A percentile compares a stretch with the other conserved stretches of the same genome.
phyloP scores from a whole-genome alignment of 2,329 filamentous ascomycete species.

The Chaetomiaceae sp. region DNA sequence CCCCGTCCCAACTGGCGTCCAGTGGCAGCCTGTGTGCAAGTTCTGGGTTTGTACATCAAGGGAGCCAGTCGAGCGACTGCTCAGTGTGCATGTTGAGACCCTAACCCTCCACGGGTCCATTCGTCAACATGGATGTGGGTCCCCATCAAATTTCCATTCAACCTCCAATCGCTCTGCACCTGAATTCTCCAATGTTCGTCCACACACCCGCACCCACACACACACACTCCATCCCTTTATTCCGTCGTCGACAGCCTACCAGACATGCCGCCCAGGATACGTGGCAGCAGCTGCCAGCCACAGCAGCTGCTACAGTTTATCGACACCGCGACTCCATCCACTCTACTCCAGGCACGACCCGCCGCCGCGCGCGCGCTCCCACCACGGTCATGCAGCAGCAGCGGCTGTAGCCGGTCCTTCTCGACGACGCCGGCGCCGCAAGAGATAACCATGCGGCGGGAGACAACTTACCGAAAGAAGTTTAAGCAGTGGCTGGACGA shows the following conservation, averaged over 20 bases:
- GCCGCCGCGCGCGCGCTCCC: background rate
- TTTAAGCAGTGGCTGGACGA: conserved; percentile 35
- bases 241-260: no score
- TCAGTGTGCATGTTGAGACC: no score
- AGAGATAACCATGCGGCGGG: conserved; percentile 34
- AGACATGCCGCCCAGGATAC: conserved; percentile 25
- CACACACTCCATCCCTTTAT: conserved; percentile 2
- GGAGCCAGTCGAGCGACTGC: no score
- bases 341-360: background rate
- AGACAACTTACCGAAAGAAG: no score
- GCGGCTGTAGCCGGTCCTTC: conserved; percentile 28
- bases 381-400: conserved; percentile 2
- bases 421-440: conserved; percentile 35
- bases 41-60: no score
- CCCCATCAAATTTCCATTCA: no score
- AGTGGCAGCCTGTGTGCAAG: no score
- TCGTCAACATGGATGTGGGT: no score
- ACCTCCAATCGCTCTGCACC: no score
- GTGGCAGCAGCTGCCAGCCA: conserved; percentile 15
- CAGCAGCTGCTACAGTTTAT: conserved; percentile 18
- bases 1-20: no score
- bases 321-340: conserved; percentile 5
- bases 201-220: conserved; percentile 4
- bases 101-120: no score
- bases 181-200: no score